Evolutionary conservation across 352 stramenopile species (phyloP), one percentile per base, ranked within the genome.

Genomic region (Hyaloperonospora arabidopsidis): DNA sequence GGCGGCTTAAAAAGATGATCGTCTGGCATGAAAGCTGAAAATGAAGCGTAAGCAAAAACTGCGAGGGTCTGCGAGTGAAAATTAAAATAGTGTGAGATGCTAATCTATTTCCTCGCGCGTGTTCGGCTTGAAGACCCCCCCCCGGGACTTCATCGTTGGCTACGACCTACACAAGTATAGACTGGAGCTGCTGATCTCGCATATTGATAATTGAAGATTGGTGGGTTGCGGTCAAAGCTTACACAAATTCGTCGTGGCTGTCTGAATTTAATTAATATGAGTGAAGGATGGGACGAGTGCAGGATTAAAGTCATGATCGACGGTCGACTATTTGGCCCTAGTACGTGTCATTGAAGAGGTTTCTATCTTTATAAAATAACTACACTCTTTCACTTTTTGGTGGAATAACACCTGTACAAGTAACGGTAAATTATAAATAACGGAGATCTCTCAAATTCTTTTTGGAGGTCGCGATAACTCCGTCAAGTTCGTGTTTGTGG

Each of bases 91-190:
- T 81, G 83, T 57, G 79, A 86, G 35, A 72, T 94, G 70, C 70
- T 94, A 21, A 92, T 72, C 55, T 94, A 89, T 54, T 92, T 94
- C 45, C 59, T 94, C 46, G 88, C 80, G 22, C 88, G 95, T 54
- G 73, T 99, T 34, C 90, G 97, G 48, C 72, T 64, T 28, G 95
- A 98, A 80, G 97, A 99, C 71, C 97, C 97, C n/a, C n/a, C n/a
- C n/a, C n/a, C n/a, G n/a, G 5, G 97, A 99, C 63, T 84, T 99
- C 7, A 84, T 99, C 25, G 88, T 98, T 13, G 97, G 95, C 11
- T 97, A 99, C 80, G 99, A 99, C 70, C 80, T 98, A 44, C 93
- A 97, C 75, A 97, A 97, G 39, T 98, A 98, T 65, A 94, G 97
- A 17, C 80, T 99, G 29, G 94, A 99, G 63, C 76, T 99, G n/a